Base-by-base conservation (phyloP, 805 yeast genomes). In the Jamesozyma spencerorum region DNA sequence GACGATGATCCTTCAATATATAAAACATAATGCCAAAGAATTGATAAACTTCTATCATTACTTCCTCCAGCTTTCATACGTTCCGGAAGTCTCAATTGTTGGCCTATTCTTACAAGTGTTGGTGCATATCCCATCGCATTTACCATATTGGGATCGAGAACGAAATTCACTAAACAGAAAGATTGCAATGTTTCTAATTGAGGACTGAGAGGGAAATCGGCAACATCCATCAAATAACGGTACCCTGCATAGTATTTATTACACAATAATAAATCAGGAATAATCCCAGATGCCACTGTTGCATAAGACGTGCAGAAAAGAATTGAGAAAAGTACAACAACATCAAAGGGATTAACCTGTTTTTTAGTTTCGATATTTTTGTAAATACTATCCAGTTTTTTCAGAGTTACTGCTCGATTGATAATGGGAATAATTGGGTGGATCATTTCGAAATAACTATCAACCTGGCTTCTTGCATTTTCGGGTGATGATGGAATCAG, bases 1-100 rank as follows among this genome's bases (percentile, higher is more conserved):
- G 60, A 51, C 2, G 62, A 48, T 3, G 60, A 57, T 1, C 60
- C 62, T 37, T 57, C 62, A 11, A 53, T 37, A 34, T 51, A 57
- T 18, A 55, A 45, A 2, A 55, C 29, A 36, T 40, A 48, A 39
- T 50, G 50, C 62, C 62, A 57, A 5, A 54, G 40, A 2, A 47
- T 26, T n/a, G 27, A 24, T 8, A 45, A 32, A 18, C 31, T 18
- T 5, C 22, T 33, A 20, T 22, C 12, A 4, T 34, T 28, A 13
- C 14, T 5, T 4, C 5, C 14, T 6, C 12, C 4, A 19, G 15
- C 6, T 27, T 33, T 30, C 5, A 31, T 24, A 13, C 37, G 31
- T 26, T 43, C 50, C 34, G 50, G 48, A 24, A 57, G 19, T 10
- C 57, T 55, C 18, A 54, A 27, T 26, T 55, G 58, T 42, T 57